Conservation (phyloP, 768 basidiomycete genomes). For the Boletus coccyginus region DNA sequence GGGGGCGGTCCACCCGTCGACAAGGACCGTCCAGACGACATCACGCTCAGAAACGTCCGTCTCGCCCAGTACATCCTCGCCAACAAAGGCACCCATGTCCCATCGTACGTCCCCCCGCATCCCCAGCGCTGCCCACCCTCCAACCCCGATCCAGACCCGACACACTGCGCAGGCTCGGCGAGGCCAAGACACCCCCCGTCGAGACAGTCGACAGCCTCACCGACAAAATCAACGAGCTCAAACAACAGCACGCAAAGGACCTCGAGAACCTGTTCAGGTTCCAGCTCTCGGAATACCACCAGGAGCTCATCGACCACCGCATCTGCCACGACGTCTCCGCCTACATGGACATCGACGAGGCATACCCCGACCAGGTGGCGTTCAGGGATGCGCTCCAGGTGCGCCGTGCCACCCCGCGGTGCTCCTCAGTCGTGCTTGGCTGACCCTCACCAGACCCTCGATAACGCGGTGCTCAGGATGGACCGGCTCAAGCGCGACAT, state of each 20-base stretch:
- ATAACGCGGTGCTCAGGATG: conserved; percentile 15
- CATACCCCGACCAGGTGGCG: conserved; percentile 22
- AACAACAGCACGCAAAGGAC: conserved; percentile 28
- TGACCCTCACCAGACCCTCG: conserved; percentile 18
- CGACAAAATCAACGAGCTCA: conserved; percentile 30
- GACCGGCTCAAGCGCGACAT: conserved; percentile 21
- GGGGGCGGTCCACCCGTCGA: conserved; percentile 2
- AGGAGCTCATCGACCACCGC: conserved; percentile 34
- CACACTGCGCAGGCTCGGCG: conserved; percentile 22
- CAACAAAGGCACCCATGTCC: conserved; percentile 37
- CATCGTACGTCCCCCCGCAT: conserved; percentile 33
- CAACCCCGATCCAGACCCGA: conserved; percentile 13
- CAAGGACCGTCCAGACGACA: conserved; percentile 20
- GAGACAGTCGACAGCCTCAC: conserved; percentile 29
- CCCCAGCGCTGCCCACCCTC: background rate
- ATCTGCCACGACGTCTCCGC: conserved; percentile 22
- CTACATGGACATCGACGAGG: conserved; percentile 29
- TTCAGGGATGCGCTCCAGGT: conserved; percentile 27
- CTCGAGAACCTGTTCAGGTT: conserved; percentile 30
- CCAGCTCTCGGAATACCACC: conserved; percentile 30
- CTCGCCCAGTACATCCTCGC: conserved; percentile 40
- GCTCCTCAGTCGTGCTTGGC: too few relatives aligned
- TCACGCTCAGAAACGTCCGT: conserved; percentile 32
- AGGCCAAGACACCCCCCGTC: background rate
- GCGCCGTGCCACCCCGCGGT: background rate